These are phyloP conservation scores for Hemisphaericaspora subhashii DNA, from an alignment of 1,139 yeast species.

Conservation along the genomic window DNA sequence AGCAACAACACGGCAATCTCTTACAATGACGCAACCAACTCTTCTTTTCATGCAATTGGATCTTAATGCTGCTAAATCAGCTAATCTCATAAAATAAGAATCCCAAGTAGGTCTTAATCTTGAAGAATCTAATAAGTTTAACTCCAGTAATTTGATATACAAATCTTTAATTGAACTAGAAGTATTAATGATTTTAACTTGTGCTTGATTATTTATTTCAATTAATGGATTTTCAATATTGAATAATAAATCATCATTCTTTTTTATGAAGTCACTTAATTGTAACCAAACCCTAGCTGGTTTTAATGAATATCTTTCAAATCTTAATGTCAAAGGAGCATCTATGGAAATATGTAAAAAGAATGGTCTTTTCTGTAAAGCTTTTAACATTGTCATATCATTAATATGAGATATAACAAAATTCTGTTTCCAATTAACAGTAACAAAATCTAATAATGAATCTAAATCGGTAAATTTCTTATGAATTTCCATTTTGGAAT, in stretches of 20 bases:
- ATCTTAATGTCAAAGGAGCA: constrained; percentile 64
- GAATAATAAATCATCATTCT: constrained; percentile 48
- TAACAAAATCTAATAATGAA: constrained; percentile 60
- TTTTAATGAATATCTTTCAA: constrained; percentile 41
- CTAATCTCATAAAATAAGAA: constrained; percentile 87
- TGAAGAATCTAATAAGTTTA: constrained; percentile 55
- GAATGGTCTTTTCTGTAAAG: constrained; percentile 74
- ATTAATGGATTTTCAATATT: constrained; percentile 38
- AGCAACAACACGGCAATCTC: constrained; percentile 83
- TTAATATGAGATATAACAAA: constrained; percentile 60
- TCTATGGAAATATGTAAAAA: constrained; percentile 80
- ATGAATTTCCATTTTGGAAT: constrained; percentile 16
- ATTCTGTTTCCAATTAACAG: constrained; percentile 65
- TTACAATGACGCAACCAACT: constrained; percentile 92
- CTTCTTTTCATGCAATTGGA: constrained; percentile 96
- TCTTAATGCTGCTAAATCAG: constrained; percentile 88
- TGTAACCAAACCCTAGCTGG: constrained; percentile 15
- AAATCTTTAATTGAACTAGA: constrained; percentile 48
- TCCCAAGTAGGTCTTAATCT: constrained; percentile 95
- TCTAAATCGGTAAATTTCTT: constrained; percentile 34
- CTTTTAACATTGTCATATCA: constrained; percentile 43
- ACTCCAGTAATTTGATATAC: constrained; percentile 49
- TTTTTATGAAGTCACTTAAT: constrained; percentile 44
- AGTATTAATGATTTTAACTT: constrained; percentile 62
- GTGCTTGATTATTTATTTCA: constrained; percentile 56